phyloP scores from a whole-genome alignment of 768 basidiomycete genomes.

The Suillus hirtellus region DNA sequence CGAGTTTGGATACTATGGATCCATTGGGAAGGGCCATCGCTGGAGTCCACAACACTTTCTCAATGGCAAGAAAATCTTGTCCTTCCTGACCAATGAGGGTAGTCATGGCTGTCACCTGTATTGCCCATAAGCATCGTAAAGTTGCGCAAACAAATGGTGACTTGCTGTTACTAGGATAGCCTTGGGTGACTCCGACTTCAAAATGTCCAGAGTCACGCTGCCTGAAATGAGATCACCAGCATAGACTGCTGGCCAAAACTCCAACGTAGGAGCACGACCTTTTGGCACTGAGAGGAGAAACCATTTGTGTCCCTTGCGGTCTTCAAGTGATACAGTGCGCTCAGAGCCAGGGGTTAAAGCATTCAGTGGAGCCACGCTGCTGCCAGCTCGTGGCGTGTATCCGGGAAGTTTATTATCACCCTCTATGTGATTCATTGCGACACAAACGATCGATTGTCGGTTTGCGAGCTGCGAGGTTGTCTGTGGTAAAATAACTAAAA shows the following conservation, averaged over 20 bases:
- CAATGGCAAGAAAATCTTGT: constrained; percentile 43
- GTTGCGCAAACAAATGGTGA: background rate
- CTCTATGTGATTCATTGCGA: background rate
- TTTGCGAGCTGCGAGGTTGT: background rate
- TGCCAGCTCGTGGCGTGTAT: constrained; percentile 17
- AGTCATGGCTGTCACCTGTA: constrained; percentile 47
- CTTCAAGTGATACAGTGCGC: constrained; percentile 45
- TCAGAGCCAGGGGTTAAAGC: constrained; percentile 21
- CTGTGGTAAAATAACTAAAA: background rate
- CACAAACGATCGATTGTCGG: background rate
- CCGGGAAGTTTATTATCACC: constrained; percentile 21
- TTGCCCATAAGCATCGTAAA: background rate
- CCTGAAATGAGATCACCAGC: constrained; percentile 53
- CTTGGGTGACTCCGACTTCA: constrained; percentile 51
- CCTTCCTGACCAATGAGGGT: constrained; percentile 60
- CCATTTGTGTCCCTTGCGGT: constrained; percentile 44
- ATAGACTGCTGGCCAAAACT: constrained; percentile 45
- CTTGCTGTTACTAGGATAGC: constrained; percentile 41
- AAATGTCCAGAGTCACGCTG: constrained; percentile 49
- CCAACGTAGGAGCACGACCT: constrained; percentile 41
- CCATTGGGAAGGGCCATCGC: constrained; percentile 24
- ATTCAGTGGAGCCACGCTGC: constrained; percentile 4
- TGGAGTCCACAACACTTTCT: constrained; percentile 44
- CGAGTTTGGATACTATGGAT: constrained; percentile 33
- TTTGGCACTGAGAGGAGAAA: constrained; percentile 42